These are phyloP conservation scores for Calocybe gangraenosa DNA, from an alignment of 768 basidiomycete species.

Conservation along the genomic window DNA sequence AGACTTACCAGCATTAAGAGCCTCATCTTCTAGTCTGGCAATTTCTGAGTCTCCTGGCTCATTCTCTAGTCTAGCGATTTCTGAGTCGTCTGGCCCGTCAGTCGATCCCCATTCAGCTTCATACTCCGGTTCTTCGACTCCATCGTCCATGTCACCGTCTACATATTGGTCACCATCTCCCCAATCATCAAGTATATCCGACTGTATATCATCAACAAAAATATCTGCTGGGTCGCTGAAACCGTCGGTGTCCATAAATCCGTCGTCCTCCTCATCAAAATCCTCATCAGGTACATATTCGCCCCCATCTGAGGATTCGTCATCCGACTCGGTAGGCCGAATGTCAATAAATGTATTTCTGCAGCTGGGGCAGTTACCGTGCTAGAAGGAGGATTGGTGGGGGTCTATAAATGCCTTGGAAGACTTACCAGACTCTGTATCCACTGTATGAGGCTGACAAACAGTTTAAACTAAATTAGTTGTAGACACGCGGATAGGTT, in stretches of 20 bases:
- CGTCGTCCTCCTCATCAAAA: constrained; percentile 49
- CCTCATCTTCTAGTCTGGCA: too few relatives aligned
- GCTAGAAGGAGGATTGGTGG: constrained; percentile 30
- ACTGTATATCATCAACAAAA: constrained; percentile 35
- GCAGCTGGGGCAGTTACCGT: constrained; percentile 71
- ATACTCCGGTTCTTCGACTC: constrained; percentile 20
- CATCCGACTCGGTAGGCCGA: constrained; percentile 47
- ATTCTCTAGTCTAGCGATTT: too few relatives aligned
- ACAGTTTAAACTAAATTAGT: constrained; percentile 5
- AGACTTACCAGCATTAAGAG: too few relatives aligned
- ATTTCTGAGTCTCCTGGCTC: too few relatives aligned
- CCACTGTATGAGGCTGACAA: constrained; percentile 61
- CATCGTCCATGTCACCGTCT: constrained; percentile 19
- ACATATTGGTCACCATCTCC: constrained; percentile 14
- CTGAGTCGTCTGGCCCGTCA: too few relatives aligned
- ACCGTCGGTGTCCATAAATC: constrained; percentile 38
- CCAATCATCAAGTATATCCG: constrained; percentile 17
- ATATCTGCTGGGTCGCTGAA: constrained; percentile 33
- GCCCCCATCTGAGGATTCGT: constrained; percentile 63
- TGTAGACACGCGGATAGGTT: background rate
- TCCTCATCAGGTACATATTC: constrained; percentile 57
- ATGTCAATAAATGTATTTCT: constrained; percentile 56
- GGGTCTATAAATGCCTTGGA: background rate
- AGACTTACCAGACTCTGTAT: constrained; percentile 48
- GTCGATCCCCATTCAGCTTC: constrained; percentile 36